Conservation (phyloP, 2,329 filamentous ascomycete species). For the Cladosporium sp. region DNA sequence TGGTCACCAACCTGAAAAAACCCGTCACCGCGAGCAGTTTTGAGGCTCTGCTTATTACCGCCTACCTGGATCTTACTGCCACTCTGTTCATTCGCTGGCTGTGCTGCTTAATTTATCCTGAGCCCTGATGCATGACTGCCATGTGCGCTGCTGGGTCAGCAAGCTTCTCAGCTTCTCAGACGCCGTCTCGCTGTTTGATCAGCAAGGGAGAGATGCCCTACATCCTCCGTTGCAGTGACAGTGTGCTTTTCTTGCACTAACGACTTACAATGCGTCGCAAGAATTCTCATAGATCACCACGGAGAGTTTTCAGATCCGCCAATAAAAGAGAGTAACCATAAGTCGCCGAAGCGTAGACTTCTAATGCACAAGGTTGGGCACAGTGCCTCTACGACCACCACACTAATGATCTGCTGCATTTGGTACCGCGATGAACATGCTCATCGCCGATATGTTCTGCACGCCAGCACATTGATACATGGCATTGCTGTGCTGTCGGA, state of each 20-base stretch:
- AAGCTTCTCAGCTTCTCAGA: background rate
- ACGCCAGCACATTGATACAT: background rate
- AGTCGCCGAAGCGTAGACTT: background rate
- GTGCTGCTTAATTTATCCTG: background rate
- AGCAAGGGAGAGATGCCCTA: background rate
- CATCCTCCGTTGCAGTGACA: background rate
- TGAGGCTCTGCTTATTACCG: constrained; percentile 10
- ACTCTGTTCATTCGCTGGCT: background rate
- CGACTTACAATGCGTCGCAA: background rate
- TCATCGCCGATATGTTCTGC: background rate
- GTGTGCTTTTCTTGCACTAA: background rate
- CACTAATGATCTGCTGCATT: background rate
- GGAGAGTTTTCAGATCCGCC: background rate
- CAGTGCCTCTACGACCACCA: background rate
- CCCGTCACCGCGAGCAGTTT: background rate
- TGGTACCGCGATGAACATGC: background rate
- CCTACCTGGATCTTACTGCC: background rate
- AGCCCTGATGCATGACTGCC: background rate
- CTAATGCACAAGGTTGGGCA: background rate
- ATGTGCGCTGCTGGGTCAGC: background rate
- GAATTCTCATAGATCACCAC: background rate
- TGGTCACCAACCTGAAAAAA: background rate
- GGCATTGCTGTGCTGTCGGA: background rate
- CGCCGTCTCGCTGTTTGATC: background rate
- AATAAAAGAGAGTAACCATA: background rate